Evolutionary conservation across 768 basidiomycete genomes (phyloP).

Genomic region (Amanita jacksonii): DNA sequence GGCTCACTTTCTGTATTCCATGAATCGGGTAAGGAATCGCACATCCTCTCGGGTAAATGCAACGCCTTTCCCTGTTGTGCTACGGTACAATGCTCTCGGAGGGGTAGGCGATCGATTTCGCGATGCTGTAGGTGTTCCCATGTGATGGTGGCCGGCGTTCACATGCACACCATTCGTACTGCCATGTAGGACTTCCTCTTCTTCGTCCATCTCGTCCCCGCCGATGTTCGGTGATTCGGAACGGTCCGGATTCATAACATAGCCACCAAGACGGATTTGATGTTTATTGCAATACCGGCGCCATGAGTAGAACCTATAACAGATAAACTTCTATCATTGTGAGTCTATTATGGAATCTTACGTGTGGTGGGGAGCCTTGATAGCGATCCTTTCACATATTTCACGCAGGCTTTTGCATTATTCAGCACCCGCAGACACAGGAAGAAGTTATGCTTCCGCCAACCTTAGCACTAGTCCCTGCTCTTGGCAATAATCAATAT

Average conservation of each 20-base stretch:
- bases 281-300: constrained; percentile 89
- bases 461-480: constrained; percentile 78
- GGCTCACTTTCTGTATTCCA: constrained; percentile 66
- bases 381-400: constrained; percentile 80
- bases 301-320: constrained; percentile 76
- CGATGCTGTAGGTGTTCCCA: constrained; percentile 16
- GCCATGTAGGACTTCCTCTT: constrained; percentile 23
- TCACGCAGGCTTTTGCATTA: constrained; percentile 49
- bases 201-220: constrained; percentile 35
- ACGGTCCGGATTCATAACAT: constrained; percentile 61
- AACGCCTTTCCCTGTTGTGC: constrained; percentile 85
- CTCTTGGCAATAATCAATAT: constrained; percentile 87
- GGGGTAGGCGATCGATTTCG: constrained; percentile 73
- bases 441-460: constrained; percentile 5
- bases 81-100: constrained; percentile 67
- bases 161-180: constrained; percentile 35
- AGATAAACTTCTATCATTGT: background rate
- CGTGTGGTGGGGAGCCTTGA: constrained; percentile 90
- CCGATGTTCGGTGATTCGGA: constrained; percentile 34
- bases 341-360: constrained; percentile 24
- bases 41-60: constrained; percentile 84
- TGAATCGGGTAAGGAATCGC: constrained; percentile 62
- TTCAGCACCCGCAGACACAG: background rate
- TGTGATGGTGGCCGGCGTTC: constrained; percentile 28
- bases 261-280: constrained; percentile 82